A percentile compares a stretch with the other conserved stretches of the same genome.
phyloP scores from a whole-genome alignment of 768 basidiomycete genomes.

The Trametes cubensis region DNA sequence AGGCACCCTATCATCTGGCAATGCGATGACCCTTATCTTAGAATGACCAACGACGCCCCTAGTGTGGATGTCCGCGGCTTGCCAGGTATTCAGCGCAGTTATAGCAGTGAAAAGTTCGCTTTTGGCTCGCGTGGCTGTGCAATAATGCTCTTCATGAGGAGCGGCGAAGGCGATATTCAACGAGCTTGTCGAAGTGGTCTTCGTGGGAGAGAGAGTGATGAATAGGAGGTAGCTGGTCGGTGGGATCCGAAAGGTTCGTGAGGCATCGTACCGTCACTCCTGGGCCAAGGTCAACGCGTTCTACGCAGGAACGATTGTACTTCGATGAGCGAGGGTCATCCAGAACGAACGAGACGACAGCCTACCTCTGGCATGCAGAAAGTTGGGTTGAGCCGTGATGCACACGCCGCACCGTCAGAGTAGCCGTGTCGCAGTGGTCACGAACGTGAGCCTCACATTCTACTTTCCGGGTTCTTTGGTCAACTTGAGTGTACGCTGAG shows the following conservation, averaged over 20 bases:
- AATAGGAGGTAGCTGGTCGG: conserved; percentile 36
- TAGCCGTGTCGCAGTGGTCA: conserved; percentile 32
- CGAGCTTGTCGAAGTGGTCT: conserved; percentile 40
- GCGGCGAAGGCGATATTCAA: conserved; percentile 36
- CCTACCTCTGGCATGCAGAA: conserved; percentile 21
- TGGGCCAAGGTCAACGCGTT: conserved; percentile 35
- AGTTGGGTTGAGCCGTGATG: conserved; percentile 36
- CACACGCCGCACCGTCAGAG: conserved; percentile 27
- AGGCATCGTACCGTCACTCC: conserved; percentile 35
- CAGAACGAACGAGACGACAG: background rate
- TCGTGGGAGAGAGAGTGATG: conserved; percentile 35
- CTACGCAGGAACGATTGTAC: conserved; percentile 11
- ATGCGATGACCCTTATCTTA: conserved; percentile 28
- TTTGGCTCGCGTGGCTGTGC: conserved; percentile 18
- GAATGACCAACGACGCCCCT: background rate
- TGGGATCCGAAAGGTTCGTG: conserved; percentile 35
- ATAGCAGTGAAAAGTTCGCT: conserved; percentile 16
- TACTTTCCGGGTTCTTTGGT: conserved; percentile 3
- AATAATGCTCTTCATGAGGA: conserved; percentile 30
- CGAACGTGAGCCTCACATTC: conserved; percentile 11
- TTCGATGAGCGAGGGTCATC: background rate
- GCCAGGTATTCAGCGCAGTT: conserved; percentile 23
- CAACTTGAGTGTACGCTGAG: conserved; percentile 10
- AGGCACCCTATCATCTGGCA: too few relatives aligned
- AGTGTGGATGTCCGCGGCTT: conserved; percentile 10